Evolutionary conservation across 345 rosid species (phyloP).

Genomic region (Lumnitzera littorea): DNA sequence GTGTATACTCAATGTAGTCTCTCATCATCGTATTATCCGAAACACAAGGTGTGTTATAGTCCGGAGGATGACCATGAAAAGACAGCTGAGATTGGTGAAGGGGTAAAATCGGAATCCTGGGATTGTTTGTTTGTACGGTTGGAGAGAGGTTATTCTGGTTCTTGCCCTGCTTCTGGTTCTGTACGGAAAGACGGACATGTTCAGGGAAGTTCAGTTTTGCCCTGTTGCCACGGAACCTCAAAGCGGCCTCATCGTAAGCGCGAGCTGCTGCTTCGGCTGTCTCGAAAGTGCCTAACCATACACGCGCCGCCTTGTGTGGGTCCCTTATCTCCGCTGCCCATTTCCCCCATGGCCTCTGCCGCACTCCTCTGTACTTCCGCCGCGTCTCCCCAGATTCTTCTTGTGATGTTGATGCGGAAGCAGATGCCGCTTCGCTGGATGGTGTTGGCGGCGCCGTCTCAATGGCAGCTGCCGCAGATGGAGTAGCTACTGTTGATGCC

Average conservation of each 20-base stretch:
- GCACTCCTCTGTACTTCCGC: slow-evolving; percentile 16
- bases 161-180: too few relatives aligned
- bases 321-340: slow-evolving; percentile 21
- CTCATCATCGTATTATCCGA: not conserved
- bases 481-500: too few relatives aligned
- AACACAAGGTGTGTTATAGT: not conserved
- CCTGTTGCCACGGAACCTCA: slow-evolving; percentile 11
- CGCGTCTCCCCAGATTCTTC: slow-evolving; percentile 5
- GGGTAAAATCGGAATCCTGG: too few relatives aligned
- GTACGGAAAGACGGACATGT: not conserved
- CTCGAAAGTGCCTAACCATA: slow-evolving; percentile 17
- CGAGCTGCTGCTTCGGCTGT: slow-evolving; percentile 16
- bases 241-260: slow-evolving; percentile 19
- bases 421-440: slow-evolving; percentile 1
- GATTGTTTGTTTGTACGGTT: too few relatives aligned
- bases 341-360: slow-evolving; percentile 21
- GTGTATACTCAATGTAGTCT: slow-evolving; percentile 13
- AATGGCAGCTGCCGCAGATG: too few relatives aligned
- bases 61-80: not conserved
- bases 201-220: slow-evolving; percentile 21
- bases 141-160: too few relatives aligned
- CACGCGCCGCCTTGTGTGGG: slow-evolving; percentile 17
- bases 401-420: not conserved
- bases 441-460: not conserved
- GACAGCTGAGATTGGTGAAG: not conserved